phyloP scores from a whole-genome alignment of 208 protist species.

The Trypanosoma lewisi region DNA sequence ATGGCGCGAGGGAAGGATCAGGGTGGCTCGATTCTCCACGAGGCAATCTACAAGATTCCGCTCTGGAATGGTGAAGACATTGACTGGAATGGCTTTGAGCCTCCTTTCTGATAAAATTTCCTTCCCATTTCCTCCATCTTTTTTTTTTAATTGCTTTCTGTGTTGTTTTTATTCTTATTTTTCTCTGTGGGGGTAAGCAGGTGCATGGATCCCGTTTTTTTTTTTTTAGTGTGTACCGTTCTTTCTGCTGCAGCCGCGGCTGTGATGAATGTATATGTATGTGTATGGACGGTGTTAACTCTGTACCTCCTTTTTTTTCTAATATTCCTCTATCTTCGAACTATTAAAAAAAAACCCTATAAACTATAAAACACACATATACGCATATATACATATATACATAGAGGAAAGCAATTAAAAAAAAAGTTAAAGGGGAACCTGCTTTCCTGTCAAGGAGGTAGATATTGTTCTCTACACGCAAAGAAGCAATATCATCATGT shows the following conservation, averaged over 20 bases:
- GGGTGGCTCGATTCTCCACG: slow-evolving; percentile 40
- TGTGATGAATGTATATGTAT: slow-evolving; percentile 6
- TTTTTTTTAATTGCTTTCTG: neutral
- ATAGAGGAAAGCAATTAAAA: slow-evolving; percentile 4
- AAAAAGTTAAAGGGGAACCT: slow-evolving; percentile 4
- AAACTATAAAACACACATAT: too few relatives aligned
- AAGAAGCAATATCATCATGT: neutral
- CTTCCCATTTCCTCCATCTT: slow-evolving; percentile 1
- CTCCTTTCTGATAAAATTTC: slow-evolving; percentile 21
- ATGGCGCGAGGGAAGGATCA: slow-evolving; percentile 10
- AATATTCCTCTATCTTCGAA: slow-evolving; percentile 1
- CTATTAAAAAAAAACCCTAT: neutral
- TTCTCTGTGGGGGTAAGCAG: neutral
- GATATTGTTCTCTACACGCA: neutral
- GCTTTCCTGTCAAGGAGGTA: neutral
- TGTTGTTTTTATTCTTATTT: neutral
- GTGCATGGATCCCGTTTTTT: neutral
- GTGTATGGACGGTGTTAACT: neutral
- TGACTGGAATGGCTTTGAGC: slow-evolving; percentile 66
- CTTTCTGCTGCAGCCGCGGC: too few relatives aligned
- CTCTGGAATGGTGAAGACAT: slow-evolving; percentile 48
- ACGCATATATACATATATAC: neutral
- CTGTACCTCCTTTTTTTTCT: slow-evolving; percentile 5
- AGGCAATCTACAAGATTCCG: slow-evolving; percentile 48
- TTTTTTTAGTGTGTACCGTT: slow-evolving; percentile 18